Evolutionary conservation across 2,329 filamentous ascomycete species (phyloP).

Genomic region (Amauroascus verrucosus): DNA sequence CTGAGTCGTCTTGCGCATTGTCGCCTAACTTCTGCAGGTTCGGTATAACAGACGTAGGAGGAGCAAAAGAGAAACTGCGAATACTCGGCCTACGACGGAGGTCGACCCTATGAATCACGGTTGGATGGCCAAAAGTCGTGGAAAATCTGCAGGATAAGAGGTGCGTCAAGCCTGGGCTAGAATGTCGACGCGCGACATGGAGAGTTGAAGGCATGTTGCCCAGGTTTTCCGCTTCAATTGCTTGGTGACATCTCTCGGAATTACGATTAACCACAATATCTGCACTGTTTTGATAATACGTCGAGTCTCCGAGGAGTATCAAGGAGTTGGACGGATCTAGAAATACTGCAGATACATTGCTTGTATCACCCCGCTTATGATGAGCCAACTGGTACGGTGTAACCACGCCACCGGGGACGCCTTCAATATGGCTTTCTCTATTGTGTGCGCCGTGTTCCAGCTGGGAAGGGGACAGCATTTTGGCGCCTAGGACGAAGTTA

Average conservation of each 20-base stretch:
- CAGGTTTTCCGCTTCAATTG: not conserved
- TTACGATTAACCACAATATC: not conserved
- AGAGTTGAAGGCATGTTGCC: not conserved
- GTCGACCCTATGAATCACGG: slow-evolving; percentile 32
- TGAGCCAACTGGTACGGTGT: not conserved
- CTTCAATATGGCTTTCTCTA: not conserved
- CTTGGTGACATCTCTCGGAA: not conserved
- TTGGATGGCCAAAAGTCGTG: slow-evolving; percentile 31
- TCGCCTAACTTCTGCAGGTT: slow-evolving; percentile 21
- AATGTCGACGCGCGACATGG: slow-evolving; percentile 17
- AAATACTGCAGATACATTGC: not conserved
- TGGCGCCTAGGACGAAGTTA: slow-evolving; percentile 1
- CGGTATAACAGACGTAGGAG: slow-evolving; percentile 14
- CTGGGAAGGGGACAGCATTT: not conserved
- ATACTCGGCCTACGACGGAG: slow-evolving; percentile 26
- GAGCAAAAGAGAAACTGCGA: slow-evolving; percentile 21
- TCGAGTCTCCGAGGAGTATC: not conserved
- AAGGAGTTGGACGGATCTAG: not conserved
- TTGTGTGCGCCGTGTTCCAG: not conserved
- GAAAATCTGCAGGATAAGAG: slow-evolving; percentile 32
- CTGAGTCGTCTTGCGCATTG: slow-evolving; percentile 26
- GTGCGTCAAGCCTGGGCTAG: slow-evolving; percentile 25
- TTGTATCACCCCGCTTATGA: not conserved
- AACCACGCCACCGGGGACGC: not conserved
- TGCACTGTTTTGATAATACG: not conserved